Conservation (phyloP, 441 rosid genomes). For the Pelargonium australe region DNA sequence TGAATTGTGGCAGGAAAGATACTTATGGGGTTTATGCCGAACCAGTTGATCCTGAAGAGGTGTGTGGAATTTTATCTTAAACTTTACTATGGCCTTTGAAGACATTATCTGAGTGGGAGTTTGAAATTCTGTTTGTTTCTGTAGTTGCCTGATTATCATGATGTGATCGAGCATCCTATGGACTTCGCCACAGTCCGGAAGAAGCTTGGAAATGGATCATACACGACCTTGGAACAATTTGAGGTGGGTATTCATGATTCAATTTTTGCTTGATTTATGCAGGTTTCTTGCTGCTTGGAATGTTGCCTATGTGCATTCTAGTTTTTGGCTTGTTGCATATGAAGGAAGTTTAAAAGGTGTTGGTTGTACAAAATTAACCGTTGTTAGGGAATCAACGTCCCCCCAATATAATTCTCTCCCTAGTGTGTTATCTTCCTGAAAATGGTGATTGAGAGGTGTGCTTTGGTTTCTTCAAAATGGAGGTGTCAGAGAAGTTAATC, state of each 20-base stretch:
- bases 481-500: not conserved
- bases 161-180: conserved; percentile 45
- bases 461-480: not conserved
- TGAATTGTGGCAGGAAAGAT: conserved; percentile 58
- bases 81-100: not conserved
- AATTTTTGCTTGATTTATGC: too few relatives aligned
- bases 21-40: conserved; percentile 75
- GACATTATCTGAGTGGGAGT: not conserved
- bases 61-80: conserved; percentile 16
- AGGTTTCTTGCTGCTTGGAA: too few relatives aligned
- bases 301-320: too few relatives aligned
- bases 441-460: too few relatives aligned
- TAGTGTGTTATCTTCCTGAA: too few relatives aligned
- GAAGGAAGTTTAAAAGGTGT: too few relatives aligned
- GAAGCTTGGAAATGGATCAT: conserved; percentile 37
- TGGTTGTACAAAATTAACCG: too few relatives aligned
- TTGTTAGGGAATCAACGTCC: too few relatives aligned
- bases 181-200: conserved; percentile 45
- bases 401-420: too few relatives aligned
- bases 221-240: conserved; percentile 38
- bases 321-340: too few relatives aligned
- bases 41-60: conserved; percentile 78
- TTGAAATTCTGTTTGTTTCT: conserved; percentile 9
- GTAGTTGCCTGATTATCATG: conserved; percentile 56
- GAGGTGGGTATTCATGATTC: conserved; percentile 31